Percentiles rank a stretch among this genome's conserved stretches.
These are phyloP conservation scores for Cordyceps pruinosa DNA, from an alignment of 2,329 filamentous ascomycete species.

Conservation along the genomic window DNA sequence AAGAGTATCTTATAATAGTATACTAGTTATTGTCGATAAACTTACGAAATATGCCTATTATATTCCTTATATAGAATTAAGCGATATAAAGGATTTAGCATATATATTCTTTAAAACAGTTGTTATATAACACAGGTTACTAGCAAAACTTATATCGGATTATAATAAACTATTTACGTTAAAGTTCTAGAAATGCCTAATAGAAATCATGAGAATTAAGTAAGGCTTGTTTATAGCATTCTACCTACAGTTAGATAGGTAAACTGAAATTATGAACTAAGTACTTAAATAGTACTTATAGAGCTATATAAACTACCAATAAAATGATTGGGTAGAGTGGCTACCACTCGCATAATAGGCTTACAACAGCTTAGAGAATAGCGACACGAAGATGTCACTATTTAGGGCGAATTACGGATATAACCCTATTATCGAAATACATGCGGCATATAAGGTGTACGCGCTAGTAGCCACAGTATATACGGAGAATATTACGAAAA, in stretches of 20 bases:
- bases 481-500: background rate
- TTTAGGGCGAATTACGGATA: background rate
- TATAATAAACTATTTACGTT: background rate
- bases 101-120: background rate
- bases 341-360: too few relatives aligned
- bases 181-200: background rate
- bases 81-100: background rate
- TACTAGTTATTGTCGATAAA: too few relatives aligned
- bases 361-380: background rate
- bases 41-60: too few relatives aligned
- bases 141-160: background rate
- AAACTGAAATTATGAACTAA: too few relatives aligned
- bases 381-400: background rate
- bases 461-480: background rate
- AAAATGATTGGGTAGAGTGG: too few relatives aligned
- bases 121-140: background rate
- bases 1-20: too few relatives aligned
- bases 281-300: too few relatives aligned
- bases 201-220: background rate
- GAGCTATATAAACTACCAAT: too few relatives aligned
- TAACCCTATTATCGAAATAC: background rate
- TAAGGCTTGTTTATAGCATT: too few relatives aligned
- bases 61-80: background rate
- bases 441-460: background rate
- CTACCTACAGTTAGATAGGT: too few relatives aligned